Base-by-base conservation (phyloP, 2,329 filamentous ascomycete genomes). In the Penicillium sp. region DNA sequence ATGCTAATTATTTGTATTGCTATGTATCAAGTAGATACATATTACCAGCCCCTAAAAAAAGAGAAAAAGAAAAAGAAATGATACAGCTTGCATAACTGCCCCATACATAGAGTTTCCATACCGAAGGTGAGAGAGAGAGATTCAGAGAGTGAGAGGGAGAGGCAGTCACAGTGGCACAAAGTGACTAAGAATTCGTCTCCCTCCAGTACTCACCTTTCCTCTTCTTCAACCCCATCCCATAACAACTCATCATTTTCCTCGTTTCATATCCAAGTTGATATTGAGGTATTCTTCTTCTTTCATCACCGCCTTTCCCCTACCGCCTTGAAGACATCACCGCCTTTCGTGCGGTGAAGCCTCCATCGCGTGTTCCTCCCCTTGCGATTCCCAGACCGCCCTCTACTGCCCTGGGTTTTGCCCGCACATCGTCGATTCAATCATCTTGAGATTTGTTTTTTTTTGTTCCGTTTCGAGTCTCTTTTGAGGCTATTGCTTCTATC, bases 311-410 rank as follows among this genome's bases (percentile, higher is more conserved):
- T 66, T 63, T 65, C 49, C 47, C 57, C 67, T 64, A 53, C 52
- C 52, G 41, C 42, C 49, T 39, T 57, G 49, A 33, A 42, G 33
- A 53, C 64, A 73, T 73, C 71, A 73, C 71, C 71, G 71, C 71
- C 71, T 73, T 72, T 66, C 62, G 66, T 74, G 71, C 71, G 71
- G 71, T 74, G 71, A 74, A 71, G 69, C 61, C 51, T 53, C 60
- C 63, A 65, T 70, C 65, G 53, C 62, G 58, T 56, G 51, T 61
- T 58, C 53, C 53, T 59, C 60, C 62, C 64, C 62, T 64, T 60
- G 50, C 49, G 53, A 56, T 42, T 55, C 38, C 60, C 69, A 73
- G 70, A 75, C 73, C 73, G 73, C 73, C 72, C 68, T 66, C 62
- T 60, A 61, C 57, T 65, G 60, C 60, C 65, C 61, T 58, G 51